A percentile compares a stretch with the other conserved stretches of the same genome.
Evolutionary conservation across 768 basidiomycete species (phyloP).

Genomic region (Calocera cornea): DNA sequence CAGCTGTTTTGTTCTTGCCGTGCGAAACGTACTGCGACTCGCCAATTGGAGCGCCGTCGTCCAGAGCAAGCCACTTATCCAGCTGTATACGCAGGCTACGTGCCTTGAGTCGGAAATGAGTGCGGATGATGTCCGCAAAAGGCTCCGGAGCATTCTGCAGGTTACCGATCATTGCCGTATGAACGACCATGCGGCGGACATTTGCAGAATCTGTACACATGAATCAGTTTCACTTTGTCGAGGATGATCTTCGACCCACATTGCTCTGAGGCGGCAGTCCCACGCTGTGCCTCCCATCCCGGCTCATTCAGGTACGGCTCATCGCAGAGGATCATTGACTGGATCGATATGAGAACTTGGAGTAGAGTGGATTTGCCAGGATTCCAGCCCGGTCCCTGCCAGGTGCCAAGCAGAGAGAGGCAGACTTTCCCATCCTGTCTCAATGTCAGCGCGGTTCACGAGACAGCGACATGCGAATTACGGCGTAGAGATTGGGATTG

Average conservation of each 20-base stretch:
- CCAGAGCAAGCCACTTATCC: constrained; percentile 59
- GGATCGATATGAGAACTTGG: constrained; percentile 78
- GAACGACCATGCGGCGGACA: constrained; percentile 81
- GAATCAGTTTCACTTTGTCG: background rate
- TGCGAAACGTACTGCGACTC: background rate
- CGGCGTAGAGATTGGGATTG: constrained; percentile 90
- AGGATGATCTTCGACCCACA: constrained; percentile 36
- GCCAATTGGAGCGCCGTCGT: constrained; percentile 52
- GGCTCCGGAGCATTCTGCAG: constrained; percentile 71
- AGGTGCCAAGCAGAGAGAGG: constrained; percentile 79
- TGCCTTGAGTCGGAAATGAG: constrained; percentile 82
- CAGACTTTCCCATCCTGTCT: constrained; percentile 85
- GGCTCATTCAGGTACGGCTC: constrained; percentile 92
- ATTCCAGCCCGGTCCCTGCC: constrained; percentile 89
- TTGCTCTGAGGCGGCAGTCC: constrained; percentile 59
- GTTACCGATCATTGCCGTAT: constrained; percentile 79
- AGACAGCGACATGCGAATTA: constrained; percentile 25
- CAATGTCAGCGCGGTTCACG: background rate
- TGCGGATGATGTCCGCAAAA: constrained; percentile 74
- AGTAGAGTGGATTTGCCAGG: constrained; percentile 72
- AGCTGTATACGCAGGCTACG: constrained; percentile 54
- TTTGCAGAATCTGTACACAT: constrained; percentile 64
- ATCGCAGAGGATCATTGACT: constrained; percentile 91
- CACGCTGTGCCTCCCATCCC: constrained; percentile 62
- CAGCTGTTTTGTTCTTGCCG: no score